phyloP scores from a whole-genome alignment of 169 alveolate species.

The Eimeria zaria region DNA sequence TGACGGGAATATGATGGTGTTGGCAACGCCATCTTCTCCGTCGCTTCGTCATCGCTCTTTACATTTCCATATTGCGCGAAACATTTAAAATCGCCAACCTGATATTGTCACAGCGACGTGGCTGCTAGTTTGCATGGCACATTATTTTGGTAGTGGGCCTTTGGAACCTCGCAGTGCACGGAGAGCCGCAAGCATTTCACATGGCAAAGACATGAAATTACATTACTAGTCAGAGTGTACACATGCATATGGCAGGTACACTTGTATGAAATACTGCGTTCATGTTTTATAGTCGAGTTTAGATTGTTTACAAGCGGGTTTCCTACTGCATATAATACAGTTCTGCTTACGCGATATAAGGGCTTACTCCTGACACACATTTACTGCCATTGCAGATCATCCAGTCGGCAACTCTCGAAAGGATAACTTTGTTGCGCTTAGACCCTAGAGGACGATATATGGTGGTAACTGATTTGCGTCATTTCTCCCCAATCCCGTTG shows the following conservation, averaged over 20 bases:
- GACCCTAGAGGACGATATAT: constrained; percentile 78
- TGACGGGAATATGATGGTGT: background rate
- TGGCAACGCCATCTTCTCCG: background rate
- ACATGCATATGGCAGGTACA: background rate
- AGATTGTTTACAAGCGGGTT: background rate
- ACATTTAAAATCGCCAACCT: background rate
- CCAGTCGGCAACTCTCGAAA: constrained; percentile 74
- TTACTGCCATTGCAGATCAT: constrained; percentile 57
- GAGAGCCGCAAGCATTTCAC: background rate
- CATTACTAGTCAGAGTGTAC: background rate
- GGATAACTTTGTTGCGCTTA: constrained; percentile 48
- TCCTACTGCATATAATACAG: background rate
- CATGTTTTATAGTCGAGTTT: background rate
- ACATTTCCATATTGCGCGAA: background rate
- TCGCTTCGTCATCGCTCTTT: background rate
- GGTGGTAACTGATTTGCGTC: constrained; percentile 61
- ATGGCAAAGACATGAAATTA: background rate
- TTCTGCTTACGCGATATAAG: background rate
- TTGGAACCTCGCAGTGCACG: background rate
- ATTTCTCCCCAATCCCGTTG: background rate
- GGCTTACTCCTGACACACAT: background rate
- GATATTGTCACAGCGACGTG: background rate
- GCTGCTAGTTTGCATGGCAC: background rate
- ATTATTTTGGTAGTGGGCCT: background rate
- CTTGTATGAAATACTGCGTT: background rate